Percentiles rank a stretch among this genome's conserved stretches.
Conservation (phyloP, 2,329 filamentous ascomycete species). For the Fusarium tupiense region DNA sequence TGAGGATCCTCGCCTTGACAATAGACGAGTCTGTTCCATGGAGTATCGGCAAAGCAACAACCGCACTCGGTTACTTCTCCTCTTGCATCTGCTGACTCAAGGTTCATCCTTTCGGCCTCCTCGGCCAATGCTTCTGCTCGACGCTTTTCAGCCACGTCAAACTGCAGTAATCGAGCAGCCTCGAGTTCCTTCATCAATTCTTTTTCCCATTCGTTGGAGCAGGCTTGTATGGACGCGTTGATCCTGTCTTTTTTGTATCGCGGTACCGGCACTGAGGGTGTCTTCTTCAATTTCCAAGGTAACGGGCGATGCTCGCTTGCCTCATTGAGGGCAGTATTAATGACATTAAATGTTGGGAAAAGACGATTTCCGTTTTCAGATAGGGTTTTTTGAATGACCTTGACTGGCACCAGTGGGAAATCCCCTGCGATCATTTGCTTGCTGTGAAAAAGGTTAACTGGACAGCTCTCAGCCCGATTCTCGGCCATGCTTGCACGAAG, state of each 20-base stretch:
- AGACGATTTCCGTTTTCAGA: conserved; percentile 17
- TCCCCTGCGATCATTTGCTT: conserved; percentile 34
- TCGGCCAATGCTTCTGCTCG: conserved; percentile 43
- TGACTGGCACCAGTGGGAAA: conserved; percentile 33
- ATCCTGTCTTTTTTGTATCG: conserved; percentile 17
- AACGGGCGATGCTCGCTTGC: neutral
- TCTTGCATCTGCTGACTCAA: conserved; percentile 52
- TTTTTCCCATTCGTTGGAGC: neutral
- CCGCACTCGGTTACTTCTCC: conserved; percentile 73
- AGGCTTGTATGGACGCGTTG: neutral
- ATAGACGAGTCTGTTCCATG: conserved; percentile 73
- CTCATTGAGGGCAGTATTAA: conserved; percentile 11
- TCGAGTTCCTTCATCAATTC: conserved; percentile 35
- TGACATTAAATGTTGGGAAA: conserved; percentile 27
- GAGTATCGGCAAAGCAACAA: conserved; percentile 76
- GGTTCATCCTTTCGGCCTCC: conserved; percentile 51
- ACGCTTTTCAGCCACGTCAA: conserved; percentile 38
- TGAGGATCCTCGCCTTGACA: conserved; percentile 70
- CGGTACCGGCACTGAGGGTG: neutral
- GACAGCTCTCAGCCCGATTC: neutral
- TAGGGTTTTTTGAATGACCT: conserved; percentile 17
- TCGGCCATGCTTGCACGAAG: neutral
- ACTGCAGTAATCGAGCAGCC: conserved; percentile 23
- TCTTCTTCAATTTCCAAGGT: conserved; percentile 21
- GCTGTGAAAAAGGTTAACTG: conserved; percentile 22